A percentile compares a stretch with the other conserved stretches of the same genome.
phyloP scores from a whole-genome alignment of 768 basidiomycete species.

The Sporobolomyces phaffii region DNA sequence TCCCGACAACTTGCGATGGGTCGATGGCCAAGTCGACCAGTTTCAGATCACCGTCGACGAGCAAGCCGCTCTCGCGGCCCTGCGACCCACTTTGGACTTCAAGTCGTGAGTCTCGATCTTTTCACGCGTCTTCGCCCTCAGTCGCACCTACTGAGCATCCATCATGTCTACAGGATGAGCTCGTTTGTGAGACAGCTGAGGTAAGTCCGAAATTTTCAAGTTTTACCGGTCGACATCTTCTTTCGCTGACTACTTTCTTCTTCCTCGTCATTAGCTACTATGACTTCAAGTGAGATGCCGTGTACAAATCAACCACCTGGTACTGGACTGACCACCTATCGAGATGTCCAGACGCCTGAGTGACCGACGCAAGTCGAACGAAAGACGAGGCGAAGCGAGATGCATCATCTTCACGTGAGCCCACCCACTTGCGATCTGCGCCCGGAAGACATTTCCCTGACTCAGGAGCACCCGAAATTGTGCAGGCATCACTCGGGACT shows the following conservation, averaged over 20 bases:
- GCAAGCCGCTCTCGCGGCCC: not conserved
- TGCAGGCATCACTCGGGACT: slow-evolving; percentile 21
- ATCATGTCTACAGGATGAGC: slow-evolving; percentile 28
- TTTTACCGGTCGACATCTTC: not conserved
- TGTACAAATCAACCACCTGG: accelerated
- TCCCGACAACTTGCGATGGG: slow-evolving; percentile 13
- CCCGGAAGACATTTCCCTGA: too few relatives aligned
- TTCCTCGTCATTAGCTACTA: slow-evolving; percentile 16
- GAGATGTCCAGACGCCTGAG: slow-evolving; percentile 9
- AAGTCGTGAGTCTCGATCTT: slow-evolving; percentile 23
- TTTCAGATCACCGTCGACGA: slow-evolving; percentile 33
- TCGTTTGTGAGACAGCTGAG: slow-evolving; percentile 32
- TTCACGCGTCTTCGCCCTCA: too few relatives aligned
- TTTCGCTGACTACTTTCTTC: not conserved
- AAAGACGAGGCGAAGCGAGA: not conserved
- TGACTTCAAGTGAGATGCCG: slow-evolving; percentile 19
- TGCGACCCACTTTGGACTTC: slow-evolving; percentile 25
- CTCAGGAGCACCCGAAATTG: too few relatives aligned
- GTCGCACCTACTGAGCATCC: too few relatives aligned
- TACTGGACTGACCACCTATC: not conserved
- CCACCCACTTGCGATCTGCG: not conserved
- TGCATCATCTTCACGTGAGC: slow-evolving; percentile 23
- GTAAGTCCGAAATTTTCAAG: not conserved
- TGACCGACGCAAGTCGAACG: slow-evolving; percentile 20
- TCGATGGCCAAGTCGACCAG: not conserved